phyloP scores from a whole-genome alignment of 1,284 basidiomycete genomes.

The Termitomyces sp. region DNA sequence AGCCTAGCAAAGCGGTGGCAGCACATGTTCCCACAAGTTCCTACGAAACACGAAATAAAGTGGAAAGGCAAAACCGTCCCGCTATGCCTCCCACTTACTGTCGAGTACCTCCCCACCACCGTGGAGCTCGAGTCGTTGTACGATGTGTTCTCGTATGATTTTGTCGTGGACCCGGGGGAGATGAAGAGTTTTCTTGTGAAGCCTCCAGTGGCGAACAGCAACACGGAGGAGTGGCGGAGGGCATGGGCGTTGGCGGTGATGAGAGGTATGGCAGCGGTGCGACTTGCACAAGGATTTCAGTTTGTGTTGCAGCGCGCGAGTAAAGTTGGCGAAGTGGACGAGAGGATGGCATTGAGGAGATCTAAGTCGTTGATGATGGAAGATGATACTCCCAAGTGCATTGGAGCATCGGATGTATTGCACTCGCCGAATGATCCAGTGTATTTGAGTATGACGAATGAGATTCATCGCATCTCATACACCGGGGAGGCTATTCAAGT shows the following conservation, averaged over 20 bases:
- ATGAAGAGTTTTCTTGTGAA: conserved; percentile 80
- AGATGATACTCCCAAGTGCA: conserved; percentile 55
- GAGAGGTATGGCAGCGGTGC: conserved; percentile 90
- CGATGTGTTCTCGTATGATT: conserved; percentile 78
- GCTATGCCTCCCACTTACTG: conserved; percentile 86
- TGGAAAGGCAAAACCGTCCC: conserved; percentile 87
- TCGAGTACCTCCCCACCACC: conserved; percentile 80
- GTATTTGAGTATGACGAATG: conserved; percentile 91
- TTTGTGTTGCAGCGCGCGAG: conserved; percentile 57
- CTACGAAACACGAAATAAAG: conserved; percentile 86
- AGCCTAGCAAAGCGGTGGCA: conserved; percentile 84
- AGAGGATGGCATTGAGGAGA: conserved; percentile 35
- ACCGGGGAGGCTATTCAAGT: conserved; percentile 86
- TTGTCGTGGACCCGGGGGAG: conserved; percentile 71
- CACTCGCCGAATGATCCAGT: conserved; percentile 68
- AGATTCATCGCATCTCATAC: conserved; percentile 90
- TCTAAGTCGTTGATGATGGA: conserved; percentile 53
- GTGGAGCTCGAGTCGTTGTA: conserved; percentile 77
- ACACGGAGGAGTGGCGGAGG: conserved; percentile 53
- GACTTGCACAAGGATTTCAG: conserved; percentile 95
- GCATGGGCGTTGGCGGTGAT: conserved; percentile 82
- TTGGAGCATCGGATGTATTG: conserved; percentile 71
- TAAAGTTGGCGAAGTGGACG: conserved; percentile 25
- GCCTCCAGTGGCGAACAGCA: conserved; percentile 45
- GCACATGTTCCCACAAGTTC: conserved; percentile 74